Conservation (phyloP, 163 green algal genomes). For the Coccomyxa subellipsoidea region DNA sequence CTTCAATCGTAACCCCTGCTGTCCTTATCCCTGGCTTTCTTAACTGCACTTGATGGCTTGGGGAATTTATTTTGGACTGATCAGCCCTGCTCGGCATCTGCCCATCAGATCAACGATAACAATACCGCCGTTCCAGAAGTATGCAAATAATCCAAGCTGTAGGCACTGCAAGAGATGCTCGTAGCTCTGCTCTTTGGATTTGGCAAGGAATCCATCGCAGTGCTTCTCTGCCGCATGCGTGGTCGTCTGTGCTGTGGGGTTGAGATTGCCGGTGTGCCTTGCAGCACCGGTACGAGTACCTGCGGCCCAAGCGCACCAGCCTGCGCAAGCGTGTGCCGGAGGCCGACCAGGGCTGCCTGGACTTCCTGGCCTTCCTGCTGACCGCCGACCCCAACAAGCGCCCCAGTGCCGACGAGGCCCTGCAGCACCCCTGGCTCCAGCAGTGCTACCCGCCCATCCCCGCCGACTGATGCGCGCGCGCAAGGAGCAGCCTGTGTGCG, state of each 20-base stretch:
- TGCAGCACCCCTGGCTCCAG: constrained; percentile 49
- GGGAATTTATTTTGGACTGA: too few species aligned
- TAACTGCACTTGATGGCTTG: too few species aligned
- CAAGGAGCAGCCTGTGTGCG: not conserved
- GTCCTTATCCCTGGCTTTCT: too few species aligned
- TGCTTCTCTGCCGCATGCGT: too few species aligned
- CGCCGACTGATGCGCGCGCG: not conserved
- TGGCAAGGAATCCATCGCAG: too few species aligned
- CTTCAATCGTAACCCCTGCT: too few species aligned
- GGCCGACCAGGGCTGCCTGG: constrained; percentile 62
- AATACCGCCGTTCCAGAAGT: not conserved
- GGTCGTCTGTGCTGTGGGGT: not conserved
- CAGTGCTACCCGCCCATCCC: constrained; percentile 1
- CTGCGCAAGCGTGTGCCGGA: constrained; percentile 49
- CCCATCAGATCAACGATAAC: too few species aligned
- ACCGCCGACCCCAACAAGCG: constrained; percentile 40
- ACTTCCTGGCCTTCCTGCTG: constrained; percentile 53
- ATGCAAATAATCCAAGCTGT: too few species aligned
- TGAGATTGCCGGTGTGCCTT: too few species aligned
- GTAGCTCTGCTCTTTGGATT: too few species aligned
- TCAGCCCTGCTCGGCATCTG: too few species aligned
- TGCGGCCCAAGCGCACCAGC: constrained; percentile 69
- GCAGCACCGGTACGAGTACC: constrained; percentile 59
- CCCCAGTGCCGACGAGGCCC: constrained; percentile 39
- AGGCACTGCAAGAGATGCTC: too few species aligned